Percentiles rank a stretch among this genome's conserved stretches.
Conservation (phyloP, 345 rosid species). For the Luvunga scandens region DNA sequence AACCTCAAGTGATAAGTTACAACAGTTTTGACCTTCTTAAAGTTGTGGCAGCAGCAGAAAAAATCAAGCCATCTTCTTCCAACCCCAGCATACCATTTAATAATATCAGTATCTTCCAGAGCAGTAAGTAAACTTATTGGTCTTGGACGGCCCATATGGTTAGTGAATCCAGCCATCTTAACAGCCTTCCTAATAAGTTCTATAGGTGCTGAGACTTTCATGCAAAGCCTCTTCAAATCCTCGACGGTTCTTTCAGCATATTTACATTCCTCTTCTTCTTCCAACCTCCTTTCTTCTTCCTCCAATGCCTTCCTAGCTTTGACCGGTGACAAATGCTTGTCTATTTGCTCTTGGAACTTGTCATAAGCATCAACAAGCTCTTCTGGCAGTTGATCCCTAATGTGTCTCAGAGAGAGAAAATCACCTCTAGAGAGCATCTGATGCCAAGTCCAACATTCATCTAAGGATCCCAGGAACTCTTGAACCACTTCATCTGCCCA, state of each 20-base stretch:
- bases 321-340: slow-evolving; percentile 64
- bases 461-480: slow-evolving; percentile 72
- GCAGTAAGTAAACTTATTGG: slow-evolving; percentile 62
- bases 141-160: slow-evolving; percentile 88
- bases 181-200: slow-evolving; percentile 80
- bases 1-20: slow-evolving; percentile 85
- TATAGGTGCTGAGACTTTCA: slow-evolving; percentile 80
- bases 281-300: slow-evolving; percentile 58
- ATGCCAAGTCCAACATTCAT: slow-evolving; percentile 80
- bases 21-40: slow-evolving; percentile 69
- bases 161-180: slow-evolving; percentile 81
- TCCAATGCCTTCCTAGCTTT: slow-evolving; percentile 58
- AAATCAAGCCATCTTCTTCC: slow-evolving; percentile 91
- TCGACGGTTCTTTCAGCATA: slow-evolving; percentile 67
- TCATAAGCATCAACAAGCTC: slow-evolving; percentile 78
- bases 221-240: slow-evolving; percentile 71
- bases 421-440: slow-evolving; percentile 72
- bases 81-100: slow-evolving; percentile 93
- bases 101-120: slow-evolving; percentile 80
- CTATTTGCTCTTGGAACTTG: slow-evolving; percentile 73
- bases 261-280: slow-evolving; percentile 62
- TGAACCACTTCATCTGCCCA: slow-evolving; percentile 82
- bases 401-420: slow-evolving; percentile 72
- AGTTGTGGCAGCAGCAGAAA: slow-evolving; percentile 94
- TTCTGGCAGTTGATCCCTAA: slow-evolving; percentile 72